Conservation (phyloP, 2,329 filamentous ascomycete species). For the Epichloe gansuensis region DNA sequence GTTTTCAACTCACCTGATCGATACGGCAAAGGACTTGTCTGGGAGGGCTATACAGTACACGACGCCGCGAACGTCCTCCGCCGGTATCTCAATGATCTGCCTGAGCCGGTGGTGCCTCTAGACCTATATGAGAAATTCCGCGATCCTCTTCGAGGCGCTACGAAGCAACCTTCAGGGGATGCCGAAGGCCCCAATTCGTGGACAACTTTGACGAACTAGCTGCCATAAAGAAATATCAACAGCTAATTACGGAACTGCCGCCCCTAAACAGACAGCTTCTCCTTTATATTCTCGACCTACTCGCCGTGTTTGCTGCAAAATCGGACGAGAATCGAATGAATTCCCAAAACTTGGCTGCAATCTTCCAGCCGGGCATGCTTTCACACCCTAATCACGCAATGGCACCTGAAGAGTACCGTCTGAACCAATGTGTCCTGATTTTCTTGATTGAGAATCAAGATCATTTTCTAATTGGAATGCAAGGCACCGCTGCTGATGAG, state of each 20-base stretch:
- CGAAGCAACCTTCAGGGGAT: slow-evolving; percentile 59
- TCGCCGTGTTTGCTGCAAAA: slow-evolving; percentile 95
- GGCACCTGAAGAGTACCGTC: slow-evolving; percentile 83
- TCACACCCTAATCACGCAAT: slow-evolving; percentile 93
- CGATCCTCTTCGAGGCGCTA: slow-evolving; percentile 62
- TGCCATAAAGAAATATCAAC: slow-evolving; percentile 76
- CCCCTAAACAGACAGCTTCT: slow-evolving; percentile 87
- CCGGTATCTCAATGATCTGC: slow-evolving; percentile 89
- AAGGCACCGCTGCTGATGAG: slow-evolving; percentile 94
- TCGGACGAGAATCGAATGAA: slow-evolving; percentile 96
- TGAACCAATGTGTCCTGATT: slow-evolving; percentile 94
- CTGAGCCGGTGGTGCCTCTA: slow-evolving; percentile 90
- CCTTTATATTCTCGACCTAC: slow-evolving; percentile 87
- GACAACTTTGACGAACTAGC: slow-evolving; percentile 50
- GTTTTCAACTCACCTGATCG: slow-evolving; percentile 89
- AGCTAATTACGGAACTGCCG: slow-evolving; percentile 82
- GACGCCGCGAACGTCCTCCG: slow-evolving; percentile 95
- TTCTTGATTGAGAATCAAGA: slow-evolving; percentile 98
- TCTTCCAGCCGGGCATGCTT: slow-evolving; percentile 93
- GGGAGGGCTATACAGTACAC: slow-evolving; percentile 96
- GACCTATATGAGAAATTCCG: slow-evolving; percentile 89
- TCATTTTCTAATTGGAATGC: slow-evolving; percentile 96
- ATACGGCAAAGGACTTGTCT: slow-evolving; percentile 93
- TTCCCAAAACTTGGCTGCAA: slow-evolving; percentile 84
- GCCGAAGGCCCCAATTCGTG: slow-evolving; percentile 56